Evolutionary conservation across 1,139 yeast species (phyloP).

Genomic region (Kurtzmaniella quercitrusa): DNA sequence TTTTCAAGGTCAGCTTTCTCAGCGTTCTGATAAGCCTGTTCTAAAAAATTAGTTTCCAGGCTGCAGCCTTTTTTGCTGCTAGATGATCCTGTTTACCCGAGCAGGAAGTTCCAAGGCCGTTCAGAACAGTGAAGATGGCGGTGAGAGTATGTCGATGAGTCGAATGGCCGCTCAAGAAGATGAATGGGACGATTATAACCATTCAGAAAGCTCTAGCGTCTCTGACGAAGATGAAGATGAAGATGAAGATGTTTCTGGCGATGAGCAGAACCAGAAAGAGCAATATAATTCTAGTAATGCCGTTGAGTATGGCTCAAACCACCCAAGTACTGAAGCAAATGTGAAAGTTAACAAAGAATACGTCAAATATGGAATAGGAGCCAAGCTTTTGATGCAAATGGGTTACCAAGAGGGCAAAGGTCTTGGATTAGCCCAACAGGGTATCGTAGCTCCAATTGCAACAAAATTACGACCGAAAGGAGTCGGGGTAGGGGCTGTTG

Average conservation of each 20-base stretch:
- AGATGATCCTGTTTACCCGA: neutral
- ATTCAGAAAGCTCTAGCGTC: neutral
- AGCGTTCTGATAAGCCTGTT: neutral
- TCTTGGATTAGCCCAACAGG: constrained; percentile 65
- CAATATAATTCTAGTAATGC: neutral
- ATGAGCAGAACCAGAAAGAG: neutral
- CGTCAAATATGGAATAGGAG: constrained; percentile 78
- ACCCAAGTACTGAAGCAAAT: neutral
- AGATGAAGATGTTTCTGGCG: neutral
- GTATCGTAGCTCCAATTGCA: constrained; percentile 76
- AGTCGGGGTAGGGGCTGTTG: constrained; percentile 66
- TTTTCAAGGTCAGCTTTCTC: too few relatives aligned
- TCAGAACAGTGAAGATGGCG: neutral
- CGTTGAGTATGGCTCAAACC: neutral
- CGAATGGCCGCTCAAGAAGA: neutral
- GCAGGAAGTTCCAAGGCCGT: neutral
- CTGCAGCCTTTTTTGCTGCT: neutral
- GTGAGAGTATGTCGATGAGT: neutral
- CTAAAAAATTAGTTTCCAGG: neutral
- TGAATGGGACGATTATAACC: constrained; percentile 1
- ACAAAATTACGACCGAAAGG: constrained; percentile 64
- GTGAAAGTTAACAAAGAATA: neutral
- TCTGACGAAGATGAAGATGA: neutral
- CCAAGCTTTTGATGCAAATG: constrained; percentile 73
- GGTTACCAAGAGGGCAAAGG: constrained; percentile 86